Evolutionary conservation across 1,139 yeast species (phyloP).

Genomic region (Pneumocystis murina): DNA sequence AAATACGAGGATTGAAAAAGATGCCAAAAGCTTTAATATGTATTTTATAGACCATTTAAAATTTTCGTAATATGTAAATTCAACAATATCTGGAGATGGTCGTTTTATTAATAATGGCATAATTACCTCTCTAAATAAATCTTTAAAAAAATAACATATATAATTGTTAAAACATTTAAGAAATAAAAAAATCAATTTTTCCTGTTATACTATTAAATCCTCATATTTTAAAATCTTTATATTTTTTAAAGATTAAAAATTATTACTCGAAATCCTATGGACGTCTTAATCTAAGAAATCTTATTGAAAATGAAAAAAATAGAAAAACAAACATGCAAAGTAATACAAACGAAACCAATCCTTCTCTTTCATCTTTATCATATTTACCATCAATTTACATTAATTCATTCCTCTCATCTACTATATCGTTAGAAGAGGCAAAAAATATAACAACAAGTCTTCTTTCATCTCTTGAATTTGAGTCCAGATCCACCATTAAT

Average conservation of each 20-base stretch:
- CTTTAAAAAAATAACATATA: background rate
- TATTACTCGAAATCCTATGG: background rate
- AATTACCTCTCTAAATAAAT: background rate
- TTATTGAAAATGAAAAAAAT: background rate
- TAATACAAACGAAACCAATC: background rate
- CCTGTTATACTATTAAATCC: background rate
- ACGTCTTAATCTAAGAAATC: background rate
- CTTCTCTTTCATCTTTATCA: constrained; percentile 1
- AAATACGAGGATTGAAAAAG: background rate
- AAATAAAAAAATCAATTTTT: background rate
- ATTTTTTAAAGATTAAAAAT: background rate
- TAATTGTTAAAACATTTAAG: background rate
- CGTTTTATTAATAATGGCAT: background rate
- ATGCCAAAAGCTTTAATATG: background rate
- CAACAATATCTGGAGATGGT: background rate
- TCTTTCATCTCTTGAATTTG: constrained; percentile 3
- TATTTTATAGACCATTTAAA: background rate
- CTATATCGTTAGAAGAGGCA: constrained; percentile 1
- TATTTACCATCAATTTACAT: constrained; percentile 6
- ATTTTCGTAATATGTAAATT: background rate
- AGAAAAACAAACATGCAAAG: background rate
- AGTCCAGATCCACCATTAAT: constrained; percentile 1
- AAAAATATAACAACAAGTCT: background rate
- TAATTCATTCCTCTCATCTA: constrained; percentile 3
- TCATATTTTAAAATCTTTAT: background rate